Percentiles rank a stretch among this genome's conserved stretches.
phyloP scores from a whole-genome alignment of 495 filamentous ascomycete species.

The Cercophora scortea region DNA sequence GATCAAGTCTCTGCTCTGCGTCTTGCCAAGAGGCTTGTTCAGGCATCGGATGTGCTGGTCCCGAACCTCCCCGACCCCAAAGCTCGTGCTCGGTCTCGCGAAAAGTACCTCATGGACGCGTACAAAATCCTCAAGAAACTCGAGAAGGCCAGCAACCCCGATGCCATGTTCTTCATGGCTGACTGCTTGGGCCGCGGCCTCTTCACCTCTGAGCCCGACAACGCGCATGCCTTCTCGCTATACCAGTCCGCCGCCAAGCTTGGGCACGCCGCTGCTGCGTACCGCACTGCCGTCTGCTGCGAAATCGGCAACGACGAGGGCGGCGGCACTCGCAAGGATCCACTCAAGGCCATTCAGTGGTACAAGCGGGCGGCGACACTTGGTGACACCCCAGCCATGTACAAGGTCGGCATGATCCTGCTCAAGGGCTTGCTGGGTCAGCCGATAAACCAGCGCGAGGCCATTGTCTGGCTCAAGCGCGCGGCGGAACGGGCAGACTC shows the following conservation, averaged over 20 bases:
- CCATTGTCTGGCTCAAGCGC: slow-evolving; percentile 83
- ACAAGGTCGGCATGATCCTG: slow-evolving; percentile 94
- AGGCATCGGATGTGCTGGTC: slow-evolving; percentile 72
- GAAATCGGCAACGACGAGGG: slow-evolving; percentile 93
- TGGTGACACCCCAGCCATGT: slow-evolving; percentile 90
- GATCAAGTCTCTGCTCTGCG: slow-evolving; percentile 63
- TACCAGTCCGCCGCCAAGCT: slow-evolving; percentile 91
- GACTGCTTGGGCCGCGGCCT: slow-evolving; percentile 78
- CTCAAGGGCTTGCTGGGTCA: slow-evolving; percentile 93
- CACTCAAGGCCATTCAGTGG: slow-evolving; percentile 92
- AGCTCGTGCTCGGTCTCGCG: slow-evolving; percentile 65
- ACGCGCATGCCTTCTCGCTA: slow-evolving; percentile 82
- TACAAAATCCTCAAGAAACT: slow-evolving; percentile 88
- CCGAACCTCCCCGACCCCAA: slow-evolving; percentile 67
- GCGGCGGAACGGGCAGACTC: slow-evolving; percentile 81
- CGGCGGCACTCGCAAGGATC: slow-evolving; percentile 84
- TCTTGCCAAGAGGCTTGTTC: slow-evolving; percentile 78
- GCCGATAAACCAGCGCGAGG: slow-evolving; percentile 72
- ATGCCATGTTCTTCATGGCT: slow-evolving; percentile 91
- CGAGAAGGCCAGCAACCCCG: slow-evolving; percentile 52
- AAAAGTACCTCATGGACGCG: slow-evolving; percentile 77
- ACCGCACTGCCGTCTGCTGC: slow-evolving; percentile 93
- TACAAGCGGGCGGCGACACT: slow-evolving; percentile 87
- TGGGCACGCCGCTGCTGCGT: slow-evolving; percentile 78
- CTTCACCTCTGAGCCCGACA: slow-evolving; percentile 58